A percentile compares a stretch with the other conserved stretches of the same genome.
Conservation (phyloP, 2,329 filamentous ascomycete genomes). For the Sporothrix curviconia region DNA sequence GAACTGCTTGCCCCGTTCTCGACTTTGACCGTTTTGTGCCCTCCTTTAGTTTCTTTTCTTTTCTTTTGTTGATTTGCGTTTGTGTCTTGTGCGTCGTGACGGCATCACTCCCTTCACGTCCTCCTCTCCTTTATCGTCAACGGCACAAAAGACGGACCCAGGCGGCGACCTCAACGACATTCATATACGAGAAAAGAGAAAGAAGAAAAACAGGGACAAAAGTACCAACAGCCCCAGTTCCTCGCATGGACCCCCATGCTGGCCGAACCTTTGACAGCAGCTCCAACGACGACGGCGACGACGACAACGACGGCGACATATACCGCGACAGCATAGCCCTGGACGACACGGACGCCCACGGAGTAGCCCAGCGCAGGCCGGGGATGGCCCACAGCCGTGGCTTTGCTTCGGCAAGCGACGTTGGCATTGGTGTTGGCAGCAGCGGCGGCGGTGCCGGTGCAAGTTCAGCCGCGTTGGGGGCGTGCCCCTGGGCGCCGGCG, state of each 20-base stretch:
- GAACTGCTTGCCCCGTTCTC: background rate
- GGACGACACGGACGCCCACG: too few relatives aligned
- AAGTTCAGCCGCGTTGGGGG: too few relatives aligned
- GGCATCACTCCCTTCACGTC: too few relatives aligned
- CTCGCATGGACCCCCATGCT: background rate
- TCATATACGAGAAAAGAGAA: too few relatives aligned
- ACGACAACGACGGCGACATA: background rate
- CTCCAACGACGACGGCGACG: constrained; percentile 1
- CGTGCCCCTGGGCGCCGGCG: background rate
- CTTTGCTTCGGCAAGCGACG: background rate
- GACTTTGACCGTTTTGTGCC: too few relatives aligned
- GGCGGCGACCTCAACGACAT: too few relatives aligned
- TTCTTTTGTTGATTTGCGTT: background rate
- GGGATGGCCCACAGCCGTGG: constrained; percentile 8
- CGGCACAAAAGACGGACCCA: background rate
- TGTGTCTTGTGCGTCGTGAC: constrained; percentile 4
- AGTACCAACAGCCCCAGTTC: background rate
- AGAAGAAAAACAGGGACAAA: background rate
- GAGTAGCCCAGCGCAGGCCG: background rate
- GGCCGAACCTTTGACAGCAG: background rate
- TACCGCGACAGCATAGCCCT: background rate
- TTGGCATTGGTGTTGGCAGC: background rate
- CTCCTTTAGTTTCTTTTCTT: background rate
- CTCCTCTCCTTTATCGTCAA: background rate
- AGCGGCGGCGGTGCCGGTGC: background rate